A percentile compares a stretch with the other conserved stretches of the same genome.
Evolutionary conservation across 305 asterid genomes (phyloP).

Genomic region (Petunia hybrid): DNA sequence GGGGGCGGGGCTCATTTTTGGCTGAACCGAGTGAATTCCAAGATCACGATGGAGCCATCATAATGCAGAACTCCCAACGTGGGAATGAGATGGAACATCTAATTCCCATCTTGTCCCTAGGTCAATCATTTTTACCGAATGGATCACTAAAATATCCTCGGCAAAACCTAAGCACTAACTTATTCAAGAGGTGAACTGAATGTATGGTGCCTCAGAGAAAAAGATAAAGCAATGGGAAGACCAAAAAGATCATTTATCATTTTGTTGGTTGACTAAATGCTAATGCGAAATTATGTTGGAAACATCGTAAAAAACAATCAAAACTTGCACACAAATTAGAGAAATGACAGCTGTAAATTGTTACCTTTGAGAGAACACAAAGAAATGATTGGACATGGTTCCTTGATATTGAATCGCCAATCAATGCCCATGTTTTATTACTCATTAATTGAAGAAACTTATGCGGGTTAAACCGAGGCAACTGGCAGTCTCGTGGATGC

Average conservation of each 20-base stretch:
- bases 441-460: slow-evolving; percentile 71
- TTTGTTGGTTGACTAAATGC: slow-evolving; percentile 2
- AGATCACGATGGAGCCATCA: neutral
- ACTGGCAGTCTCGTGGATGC: slow-evolving; percentile 71
- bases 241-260: neutral
- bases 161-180: neutral
- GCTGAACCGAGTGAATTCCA: neutral
- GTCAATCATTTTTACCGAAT: neutral
- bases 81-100: neutral
- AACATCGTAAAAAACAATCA: slow-evolving; percentile 12
- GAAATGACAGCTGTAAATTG: neutral
- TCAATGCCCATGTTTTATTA: slow-evolving; percentile 67
- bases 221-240: neutral
- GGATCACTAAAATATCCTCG: neutral
- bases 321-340: neutral
- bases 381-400: slow-evolving; percentile 81
- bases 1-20: neutral
- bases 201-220: neutral
- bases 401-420: slow-evolving; percentile 87
- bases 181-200: neutral
- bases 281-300: neutral
- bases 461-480: slow-evolving; percentile 61
- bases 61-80: neutral
- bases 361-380: slow-evolving; percentile 76
- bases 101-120: neutral